A percentile compares a stretch with the other conserved stretches of the same genome.
Evolutionary conservation across 768 basidiomycete species (phyloP).

Genomic region (Auricularia sp.): DNA sequence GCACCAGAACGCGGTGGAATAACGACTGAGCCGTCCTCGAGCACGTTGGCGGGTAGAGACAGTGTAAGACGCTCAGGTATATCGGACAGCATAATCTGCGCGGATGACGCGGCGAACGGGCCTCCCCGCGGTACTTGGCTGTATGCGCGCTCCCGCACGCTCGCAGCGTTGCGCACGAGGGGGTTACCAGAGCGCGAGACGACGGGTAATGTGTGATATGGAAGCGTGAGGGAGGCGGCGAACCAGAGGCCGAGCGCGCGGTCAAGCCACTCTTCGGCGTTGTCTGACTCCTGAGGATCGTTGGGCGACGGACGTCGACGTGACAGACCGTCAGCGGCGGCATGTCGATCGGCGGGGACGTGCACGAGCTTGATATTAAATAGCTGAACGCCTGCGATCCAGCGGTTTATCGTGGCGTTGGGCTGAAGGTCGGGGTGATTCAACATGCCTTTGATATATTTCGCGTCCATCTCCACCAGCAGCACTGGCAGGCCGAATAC

Average conservation of each 20-base stretch:
- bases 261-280: conserved; percentile 7
- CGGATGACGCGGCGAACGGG: not conserved
- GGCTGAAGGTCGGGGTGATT: conserved; percentile 16
- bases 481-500: conserved; percentile 24
- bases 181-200: too few relatives aligned
- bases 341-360: conserved; percentile 15
- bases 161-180: too few relatives aligned
- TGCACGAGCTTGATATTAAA: conserved; percentile 26
- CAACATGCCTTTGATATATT: conserved; percentile 20
- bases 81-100: not conserved
- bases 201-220: not conserved
- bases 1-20: not conserved
- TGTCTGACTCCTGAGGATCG: conserved; percentile 8
- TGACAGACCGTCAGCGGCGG: conserved; percentile 16
- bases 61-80: too few relatives aligned
- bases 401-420: conserved; percentile 22
- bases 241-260: not conserved
- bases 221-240: not conserved
- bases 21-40: not conserved
- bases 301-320: conserved; percentile 3
- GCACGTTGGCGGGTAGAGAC: not conserved
- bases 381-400: conserved; percentile 19
- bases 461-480: conserved; percentile 22
- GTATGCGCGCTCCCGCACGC: not conserved
- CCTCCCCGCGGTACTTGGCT: not conserved